Percentiles rank a stretch among this genome's conserved stretches.
Conservation (phyloP, 2,329 filamentous ascomycete genomes). For the Parastagonospora nodorum region DNA sequence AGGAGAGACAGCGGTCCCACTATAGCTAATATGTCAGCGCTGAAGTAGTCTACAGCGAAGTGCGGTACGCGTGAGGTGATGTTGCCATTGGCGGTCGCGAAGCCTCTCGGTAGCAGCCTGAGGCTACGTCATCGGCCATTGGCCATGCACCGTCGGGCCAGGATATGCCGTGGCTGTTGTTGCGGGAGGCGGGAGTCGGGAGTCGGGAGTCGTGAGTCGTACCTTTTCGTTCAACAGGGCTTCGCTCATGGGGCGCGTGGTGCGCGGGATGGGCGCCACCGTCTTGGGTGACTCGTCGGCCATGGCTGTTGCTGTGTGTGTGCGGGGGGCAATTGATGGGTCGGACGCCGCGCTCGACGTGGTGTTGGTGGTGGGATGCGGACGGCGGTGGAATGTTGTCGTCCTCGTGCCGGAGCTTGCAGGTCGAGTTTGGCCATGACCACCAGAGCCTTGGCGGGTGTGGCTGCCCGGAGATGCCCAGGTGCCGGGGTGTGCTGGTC, state of each 20-base stretch:
- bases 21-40: slow-evolving; percentile 46
- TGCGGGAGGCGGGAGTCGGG: too few species aligned
- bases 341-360: slow-evolving; percentile 23
- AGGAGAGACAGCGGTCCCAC: slow-evolving; percentile 99
- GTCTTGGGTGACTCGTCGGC: slow-evolving; percentile 61
- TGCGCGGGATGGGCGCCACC: slow-evolving; percentile 69
- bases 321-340: slow-evolving; percentile 32
- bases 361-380: slow-evolving; percentile 8
- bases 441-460: background rate
- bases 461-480: background rate
- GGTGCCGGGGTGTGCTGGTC: slow-evolving; percentile 15
- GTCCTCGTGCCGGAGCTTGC: slow-evolving; percentile 21
- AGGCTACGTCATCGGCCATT: too few species aligned
- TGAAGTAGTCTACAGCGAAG: background rate
- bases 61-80: background rate
- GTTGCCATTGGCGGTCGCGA: background rate
- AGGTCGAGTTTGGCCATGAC: slow-evolving; percentile 35
- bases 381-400: slow-evolving; percentile 28
- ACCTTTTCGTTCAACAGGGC: slow-evolving; percentile 99
- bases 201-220: too few species aligned
- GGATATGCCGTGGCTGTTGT: too few species aligned
- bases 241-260: slow-evolving; percentile 86
- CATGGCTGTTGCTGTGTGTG: slow-evolving; percentile 51
- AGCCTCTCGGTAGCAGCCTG: too few species aligned
- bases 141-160: background rate